Percentiles rank a stretch among this genome's conserved stretches.
Conservation (phyloP, 2,329 filamentous ascomycete species). For the Daldinia sp. region DNA sequence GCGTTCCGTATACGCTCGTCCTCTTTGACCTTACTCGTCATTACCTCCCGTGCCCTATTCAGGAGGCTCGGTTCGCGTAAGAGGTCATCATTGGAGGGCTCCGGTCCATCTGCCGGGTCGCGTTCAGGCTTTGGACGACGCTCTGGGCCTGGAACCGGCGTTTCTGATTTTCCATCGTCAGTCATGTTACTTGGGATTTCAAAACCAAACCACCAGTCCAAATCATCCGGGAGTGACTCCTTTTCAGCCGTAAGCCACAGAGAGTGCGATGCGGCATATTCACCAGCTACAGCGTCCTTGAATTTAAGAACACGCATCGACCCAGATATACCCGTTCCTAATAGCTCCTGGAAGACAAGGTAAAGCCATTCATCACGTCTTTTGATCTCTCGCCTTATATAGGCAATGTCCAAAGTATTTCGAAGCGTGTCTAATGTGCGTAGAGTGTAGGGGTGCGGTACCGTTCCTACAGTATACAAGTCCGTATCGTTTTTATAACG, state of each 20-base stretch:
- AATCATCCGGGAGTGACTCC: conserved; percentile 66
- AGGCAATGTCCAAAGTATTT: conserved; percentile 67
- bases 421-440: conserved; percentile 71
- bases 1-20: conserved; percentile 60
- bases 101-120: conserved; percentile 57
- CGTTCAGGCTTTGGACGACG: conserved; percentile 60
- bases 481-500: conserved; percentile 75
- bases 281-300: conserved; percentile 82
- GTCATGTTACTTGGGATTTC: conserved; percentile 68
- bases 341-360: conserved; percentile 72
- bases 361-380: conserved; percentile 81
- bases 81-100: conserved; percentile 61
- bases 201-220: conserved; percentile 93
- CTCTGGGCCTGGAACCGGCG: conserved; percentile 66
- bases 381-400: conserved; percentile 70
- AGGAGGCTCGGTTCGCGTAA: conserved; percentile 64
- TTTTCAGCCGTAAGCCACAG: conserved; percentile 83
- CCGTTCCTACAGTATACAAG: conserved; percentile 82
- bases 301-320: conserved; percentile 74
- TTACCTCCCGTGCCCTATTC: conserved; percentile 59
- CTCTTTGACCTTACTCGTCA: conserved; percentile 52
- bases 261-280: conserved; percentile 68
- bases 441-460: conserved; percentile 91
- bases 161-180: conserved; percentile 61
- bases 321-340: conserved; percentile 69